phyloP scores from a whole-genome alignment of 805 yeast species.

The Metschnikowia borealis region DNA sequence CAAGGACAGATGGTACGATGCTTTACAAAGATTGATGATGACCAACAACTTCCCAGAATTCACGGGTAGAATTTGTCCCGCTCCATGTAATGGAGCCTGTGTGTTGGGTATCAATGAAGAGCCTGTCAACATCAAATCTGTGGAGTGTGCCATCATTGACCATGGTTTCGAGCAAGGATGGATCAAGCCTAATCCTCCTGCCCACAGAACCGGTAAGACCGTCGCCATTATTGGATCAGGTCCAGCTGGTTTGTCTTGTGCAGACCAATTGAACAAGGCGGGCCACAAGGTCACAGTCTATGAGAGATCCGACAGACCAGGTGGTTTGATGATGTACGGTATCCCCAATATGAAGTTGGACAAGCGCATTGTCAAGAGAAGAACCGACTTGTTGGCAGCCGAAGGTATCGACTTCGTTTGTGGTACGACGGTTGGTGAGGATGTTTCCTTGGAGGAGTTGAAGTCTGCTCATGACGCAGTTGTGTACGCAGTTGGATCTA shows the following conservation, averaged over 20 bases:
- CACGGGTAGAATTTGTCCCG: conserved; percentile 97
- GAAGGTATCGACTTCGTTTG: conserved; percentile 84
- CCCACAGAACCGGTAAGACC: conserved; percentile 73
- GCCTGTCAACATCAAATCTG: conserved; percentile 94
- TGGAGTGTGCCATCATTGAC: conserved; percentile 94
- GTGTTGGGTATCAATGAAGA: conserved; percentile 89
- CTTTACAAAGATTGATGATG: conserved; percentile 85
- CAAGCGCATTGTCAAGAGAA: conserved; percentile 86
- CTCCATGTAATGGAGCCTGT: conserved; percentile 97
- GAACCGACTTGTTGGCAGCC: conserved; percentile 83
- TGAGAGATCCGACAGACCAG: conserved; percentile 92
- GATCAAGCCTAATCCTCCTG: conserved; percentile 83
- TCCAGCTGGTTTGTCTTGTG: conserved; percentile 94
- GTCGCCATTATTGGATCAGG: conserved; percentile 94
- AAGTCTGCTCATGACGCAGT: conserved; percentile 73
- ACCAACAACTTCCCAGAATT: conserved; percentile 99
- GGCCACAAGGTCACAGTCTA: conserved; percentile 90
- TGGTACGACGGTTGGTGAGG: conserved; percentile 81
- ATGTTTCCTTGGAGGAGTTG: conserved; percentile 66
- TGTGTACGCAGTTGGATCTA: conserved; percentile 87
- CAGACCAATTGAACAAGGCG: conserved; percentile 94
- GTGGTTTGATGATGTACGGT: conserved; percentile 98
- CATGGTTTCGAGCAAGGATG: conserved; percentile 96
- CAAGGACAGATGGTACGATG: conserved; percentile 92
- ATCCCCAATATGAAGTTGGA: conserved; percentile 98